Evolutionary conservation across 1,284 basidiomycete genomes (phyloP), one percentile per base, ranked within the genome.

Genomic region (Amylostereum areolatum): DNA sequence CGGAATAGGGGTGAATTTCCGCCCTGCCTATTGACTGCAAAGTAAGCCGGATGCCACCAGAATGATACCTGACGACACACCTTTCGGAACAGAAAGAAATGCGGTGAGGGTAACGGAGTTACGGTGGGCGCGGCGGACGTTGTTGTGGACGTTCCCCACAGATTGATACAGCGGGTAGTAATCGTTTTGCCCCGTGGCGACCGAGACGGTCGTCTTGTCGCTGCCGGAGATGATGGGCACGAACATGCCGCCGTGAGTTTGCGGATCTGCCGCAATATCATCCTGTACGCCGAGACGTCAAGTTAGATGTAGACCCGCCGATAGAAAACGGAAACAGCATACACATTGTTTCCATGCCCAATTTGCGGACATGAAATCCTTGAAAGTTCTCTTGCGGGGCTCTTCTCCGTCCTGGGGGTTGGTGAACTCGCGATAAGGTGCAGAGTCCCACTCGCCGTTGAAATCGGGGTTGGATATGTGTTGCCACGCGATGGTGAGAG

Each of bases 31-130:
- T 35, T n/a, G n/a, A n/a, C 34, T 35, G 43, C 25, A 25, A 8
- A 28, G 41, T 28, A 25, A 29, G 41, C 9, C 25, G 11, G 18
- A 27, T 24, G 30, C 8, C 4, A 28, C 7, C 27, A 8, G 4
- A 11, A 28, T 8, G 37, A 39, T 6, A 12, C 7, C 12, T 18
- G 11, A n/a, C 42, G 18, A 31, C 4, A 18, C 24, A 61, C 57
- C 47, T 49, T 59, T 59, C 1, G 63, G 62, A 3, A 64, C 62
- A 4, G 59, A 53, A 3, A 63, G 52, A 46, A 64, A 65, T 0
- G 35, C 62, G 28, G 62, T 49, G 0, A 51, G 51, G 5, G 52
- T 42, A 9, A 65, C 48, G 3, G 54, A 57, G 47, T 62, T 48
- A 2, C 48, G 53, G 52, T 52, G 55, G 39, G 43, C 59, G 50